Evolutionary conservation across 2,329 filamentous ascomycete species (phyloP), one percentile per base, ranked within the genome.

Genomic region (Fusarium tanahbumbuense): DNA sequence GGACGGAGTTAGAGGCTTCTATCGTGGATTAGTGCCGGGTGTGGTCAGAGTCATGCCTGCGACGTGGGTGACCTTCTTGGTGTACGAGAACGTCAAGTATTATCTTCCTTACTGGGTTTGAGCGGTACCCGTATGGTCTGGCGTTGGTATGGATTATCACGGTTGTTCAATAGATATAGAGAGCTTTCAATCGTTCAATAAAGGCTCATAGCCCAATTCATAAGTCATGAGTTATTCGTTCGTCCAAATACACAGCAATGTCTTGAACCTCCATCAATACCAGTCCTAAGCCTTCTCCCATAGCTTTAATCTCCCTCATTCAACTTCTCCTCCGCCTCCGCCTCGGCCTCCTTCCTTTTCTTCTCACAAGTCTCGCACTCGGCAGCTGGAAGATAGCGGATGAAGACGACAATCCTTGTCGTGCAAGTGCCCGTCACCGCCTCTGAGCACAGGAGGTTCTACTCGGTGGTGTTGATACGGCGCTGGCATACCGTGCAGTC

Each of bases 11-110:
- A 83, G 87, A 12, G 95, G 95, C 0, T 98, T 98, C 80, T 99
- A 98, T 80, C 93, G 94, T 71, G 96, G 96, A 3, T 83, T 98
- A 60, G 89, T 93, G 42, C 94, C 95, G 1, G 97, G 95, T 71
- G 87, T 97, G n/a, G 84, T 97, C 55, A 88, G 96, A 66, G 96
- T 98, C 28, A 85, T 99, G 79, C 96, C 96, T 6, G 94, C 94
- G 32, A 98, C 96, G 6, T 97, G 96, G 88, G 93, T 98, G 56
- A 98, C 95, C 3, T 98, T 99, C 78, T 81, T 99, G 74, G 94
- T 98, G 25, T 98, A 98, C 81, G 96, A 99, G 83, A 98, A 98
- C 80, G 91, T 92, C 64, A 94, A 92, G 81, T 89, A 87, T 71
- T 91, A 93, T 77, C 78, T 97, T 37, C 84, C 88, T 25, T 75